These are phyloP conservation scores for Paecilomyces sp. DNA, from an alignment of 2,329 filamentous ascomycete species.

Conservation along the genomic window DNA sequence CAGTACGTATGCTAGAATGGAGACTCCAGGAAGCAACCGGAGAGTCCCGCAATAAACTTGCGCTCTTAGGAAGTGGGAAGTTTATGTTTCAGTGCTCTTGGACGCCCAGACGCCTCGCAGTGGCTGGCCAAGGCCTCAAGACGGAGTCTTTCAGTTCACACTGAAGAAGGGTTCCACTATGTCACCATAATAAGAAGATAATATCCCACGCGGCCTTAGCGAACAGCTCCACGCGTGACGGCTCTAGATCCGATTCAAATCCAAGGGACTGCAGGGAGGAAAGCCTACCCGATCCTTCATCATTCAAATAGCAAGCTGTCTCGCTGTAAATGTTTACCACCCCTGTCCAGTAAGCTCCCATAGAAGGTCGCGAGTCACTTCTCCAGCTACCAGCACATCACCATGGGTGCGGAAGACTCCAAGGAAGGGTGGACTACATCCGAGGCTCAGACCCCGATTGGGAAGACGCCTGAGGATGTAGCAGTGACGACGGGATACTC, in stretches of 20 bases:
- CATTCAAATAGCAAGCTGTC: background rate
- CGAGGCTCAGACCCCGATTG: background rate
- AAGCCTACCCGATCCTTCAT: background rate
- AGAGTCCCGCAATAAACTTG: background rate
- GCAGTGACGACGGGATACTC: slow-evolving; percentile 8
- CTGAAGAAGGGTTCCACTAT: background rate
- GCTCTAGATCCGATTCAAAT: background rate
- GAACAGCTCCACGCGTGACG: background rate
- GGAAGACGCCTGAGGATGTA: background rate
- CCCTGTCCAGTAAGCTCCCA: background rate
- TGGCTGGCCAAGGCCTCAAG: background rate
- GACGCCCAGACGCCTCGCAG: background rate
- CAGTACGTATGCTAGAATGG: background rate
- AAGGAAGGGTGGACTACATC: background rate
- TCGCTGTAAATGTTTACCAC: background rate
- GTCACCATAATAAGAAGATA: background rate
- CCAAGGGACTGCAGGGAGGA: background rate
- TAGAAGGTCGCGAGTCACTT: background rate
- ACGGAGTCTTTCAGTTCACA: background rate
- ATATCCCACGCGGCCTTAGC: background rate
- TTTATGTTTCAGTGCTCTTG: background rate
- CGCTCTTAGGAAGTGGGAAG: background rate
- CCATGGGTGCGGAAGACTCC: slow-evolving; percentile 1
- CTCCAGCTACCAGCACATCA: background rate
- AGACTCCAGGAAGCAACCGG: background rate